Evolutionary conservation across 2,329 filamentous ascomycete genomes (phyloP).

Genomic region (Apiospora phragmitis): DNA sequence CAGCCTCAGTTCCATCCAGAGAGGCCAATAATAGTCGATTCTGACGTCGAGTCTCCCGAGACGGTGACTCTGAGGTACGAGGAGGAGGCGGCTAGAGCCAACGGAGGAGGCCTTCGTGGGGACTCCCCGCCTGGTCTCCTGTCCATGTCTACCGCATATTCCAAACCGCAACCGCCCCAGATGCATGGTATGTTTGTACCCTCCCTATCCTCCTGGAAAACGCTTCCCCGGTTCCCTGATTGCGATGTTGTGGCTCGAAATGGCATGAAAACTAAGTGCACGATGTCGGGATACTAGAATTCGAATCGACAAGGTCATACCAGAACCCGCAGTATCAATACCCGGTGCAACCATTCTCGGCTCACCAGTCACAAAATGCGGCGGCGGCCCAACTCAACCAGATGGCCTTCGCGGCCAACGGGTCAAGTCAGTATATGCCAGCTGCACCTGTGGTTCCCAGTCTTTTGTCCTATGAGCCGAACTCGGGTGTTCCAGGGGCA

Average conservation of each 20-base stretch:
- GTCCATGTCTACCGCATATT: constrained; percentile 76
- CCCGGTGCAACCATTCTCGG: constrained; percentile 45
- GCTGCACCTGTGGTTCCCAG: constrained; percentile 60
- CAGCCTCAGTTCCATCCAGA: constrained; percentile 56
- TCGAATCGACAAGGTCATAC: constrained; percentile 49
- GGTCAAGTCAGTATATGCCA: constrained; percentile 66
- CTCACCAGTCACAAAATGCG: constrained; percentile 52
- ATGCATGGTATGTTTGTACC: constrained; percentile 71
- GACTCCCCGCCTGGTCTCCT: constrained; percentile 60
- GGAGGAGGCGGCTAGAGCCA: constrained; percentile 52
- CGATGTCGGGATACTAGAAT: background rate
- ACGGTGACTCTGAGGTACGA: constrained; percentile 58
- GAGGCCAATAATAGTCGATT: constrained; percentile 58
- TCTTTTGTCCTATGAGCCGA: constrained; percentile 70
- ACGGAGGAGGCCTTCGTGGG: constrained; percentile 53
- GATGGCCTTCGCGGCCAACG: constrained; percentile 60
- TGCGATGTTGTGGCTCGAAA: background rate
- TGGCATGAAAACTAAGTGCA: background rate
- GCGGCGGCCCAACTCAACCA: constrained; percentile 50
- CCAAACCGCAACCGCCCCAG: constrained; percentile 72
- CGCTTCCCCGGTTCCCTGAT: background rate
- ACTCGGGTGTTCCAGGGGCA: constrained; percentile 67
- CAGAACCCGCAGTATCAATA: constrained; percentile 59
- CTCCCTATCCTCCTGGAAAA: background rate
- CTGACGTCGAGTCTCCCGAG: constrained; percentile 57